Percentiles rank a stretch among this genome's conserved stretches.
Evolutionary conservation across 208 protist species (phyloP).

Genomic region (Trypanosomatidae sp.): DNA sequence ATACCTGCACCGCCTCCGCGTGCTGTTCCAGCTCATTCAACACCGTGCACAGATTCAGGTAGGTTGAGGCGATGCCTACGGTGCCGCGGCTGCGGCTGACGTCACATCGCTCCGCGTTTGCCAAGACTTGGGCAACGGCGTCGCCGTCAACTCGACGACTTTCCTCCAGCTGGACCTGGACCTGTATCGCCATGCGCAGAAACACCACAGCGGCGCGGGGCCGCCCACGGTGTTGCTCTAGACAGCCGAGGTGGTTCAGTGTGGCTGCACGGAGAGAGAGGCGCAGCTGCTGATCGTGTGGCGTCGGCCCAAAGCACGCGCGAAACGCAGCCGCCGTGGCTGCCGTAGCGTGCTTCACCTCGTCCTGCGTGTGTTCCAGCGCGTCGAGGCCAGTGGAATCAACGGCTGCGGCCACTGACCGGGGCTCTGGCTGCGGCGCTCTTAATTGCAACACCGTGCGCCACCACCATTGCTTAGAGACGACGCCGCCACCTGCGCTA

Average conservation of each 20-base stretch:
- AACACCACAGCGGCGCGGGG: conserved; percentile 56
- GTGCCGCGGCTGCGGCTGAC: background rate
- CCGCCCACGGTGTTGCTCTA: conserved; percentile 74
- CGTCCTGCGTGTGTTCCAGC: conserved; percentile 1
- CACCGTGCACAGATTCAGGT: conserved; percentile 86
- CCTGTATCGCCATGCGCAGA: conserved; percentile 62
- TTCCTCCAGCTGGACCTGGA: conserved; percentile 50
- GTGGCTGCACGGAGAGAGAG: conserved; percentile 77
- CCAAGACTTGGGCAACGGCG: background rate
- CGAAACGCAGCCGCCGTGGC: conserved; percentile 22
- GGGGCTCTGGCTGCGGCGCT: background rate
- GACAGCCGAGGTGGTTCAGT: conserved; percentile 90
- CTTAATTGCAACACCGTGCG: conserved; percentile 11
- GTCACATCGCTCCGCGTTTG: background rate
- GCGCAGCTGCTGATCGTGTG: conserved; percentile 36
- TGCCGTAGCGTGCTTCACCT: background rate
- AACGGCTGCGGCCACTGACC: background rate
- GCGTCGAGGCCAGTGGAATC: background rate
- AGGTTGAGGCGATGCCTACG: conserved; percentile 53
- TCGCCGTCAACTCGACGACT: conserved; percentile 2
- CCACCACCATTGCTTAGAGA: conserved; percentile 26
- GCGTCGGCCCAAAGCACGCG: conserved; percentile 9
- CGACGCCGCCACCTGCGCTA: background rate
- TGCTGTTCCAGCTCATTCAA: conserved; percentile 75
- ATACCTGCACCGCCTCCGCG: conserved; percentile 71